These are phyloP conservation scores for Aspergillus tamarii DNA, from an alignment of 2,329 filamentous ascomycete genomes.

Conservation along the genomic window DNA sequence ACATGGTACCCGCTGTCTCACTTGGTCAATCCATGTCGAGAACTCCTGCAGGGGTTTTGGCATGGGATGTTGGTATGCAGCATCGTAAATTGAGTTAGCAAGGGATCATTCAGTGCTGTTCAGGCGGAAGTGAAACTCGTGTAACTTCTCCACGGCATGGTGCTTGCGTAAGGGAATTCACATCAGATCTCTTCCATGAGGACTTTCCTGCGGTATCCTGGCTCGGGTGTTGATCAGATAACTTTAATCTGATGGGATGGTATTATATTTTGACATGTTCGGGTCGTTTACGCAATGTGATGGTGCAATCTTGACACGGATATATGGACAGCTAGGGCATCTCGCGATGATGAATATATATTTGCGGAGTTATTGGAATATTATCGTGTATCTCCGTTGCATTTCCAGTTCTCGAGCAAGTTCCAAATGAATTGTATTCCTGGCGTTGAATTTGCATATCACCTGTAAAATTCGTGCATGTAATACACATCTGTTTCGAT, in stretches of 20 bases:
- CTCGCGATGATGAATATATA: not conserved
- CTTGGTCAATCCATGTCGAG: not conserved
- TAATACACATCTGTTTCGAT: too few relatives aligned
- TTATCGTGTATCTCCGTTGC: not conserved
- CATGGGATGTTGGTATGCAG: not conserved
- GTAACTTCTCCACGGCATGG: not conserved
- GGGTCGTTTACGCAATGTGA: too few relatives aligned
- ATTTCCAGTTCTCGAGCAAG: not conserved
- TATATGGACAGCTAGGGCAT: accelerated
- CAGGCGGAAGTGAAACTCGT: not conserved
- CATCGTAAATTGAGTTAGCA: not conserved
- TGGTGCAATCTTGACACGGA: not conserved
- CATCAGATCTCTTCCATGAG: not conserved
- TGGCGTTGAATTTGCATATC: not conserved
- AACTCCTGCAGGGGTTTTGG: not conserved
- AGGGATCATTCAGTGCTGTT: not conserved
- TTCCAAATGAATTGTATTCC: too few relatives aligned
- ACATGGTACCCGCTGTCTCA: not conserved
- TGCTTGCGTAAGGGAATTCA: not conserved
- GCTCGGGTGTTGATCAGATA: not conserved
- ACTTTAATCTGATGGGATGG: not conserved
- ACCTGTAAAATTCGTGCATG: not conserved
- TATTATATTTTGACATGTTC: not conserved
- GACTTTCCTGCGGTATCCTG: not conserved
- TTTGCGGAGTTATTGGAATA: not conserved